Evolutionary conservation across 1,284 basidiomycete genomes (phyloP).

Genomic region (Taiwanofungus camphoratus): DNA sequence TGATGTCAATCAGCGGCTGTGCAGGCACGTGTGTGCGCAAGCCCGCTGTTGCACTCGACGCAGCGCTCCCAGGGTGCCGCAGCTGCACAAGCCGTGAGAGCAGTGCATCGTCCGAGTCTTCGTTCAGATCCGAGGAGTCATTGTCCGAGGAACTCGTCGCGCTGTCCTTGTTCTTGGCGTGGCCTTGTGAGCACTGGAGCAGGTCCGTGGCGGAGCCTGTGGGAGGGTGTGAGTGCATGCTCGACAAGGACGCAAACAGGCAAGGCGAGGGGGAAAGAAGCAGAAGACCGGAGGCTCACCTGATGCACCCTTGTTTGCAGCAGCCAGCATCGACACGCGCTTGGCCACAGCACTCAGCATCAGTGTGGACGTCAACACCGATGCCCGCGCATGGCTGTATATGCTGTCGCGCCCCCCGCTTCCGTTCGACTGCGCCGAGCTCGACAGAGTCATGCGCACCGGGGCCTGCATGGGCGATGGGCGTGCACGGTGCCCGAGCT

Average conservation of each 20-base stretch:
- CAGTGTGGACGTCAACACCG: constrained; percentile 36
- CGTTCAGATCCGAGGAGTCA: constrained; percentile 14
- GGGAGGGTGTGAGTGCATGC: too few relatives aligned
- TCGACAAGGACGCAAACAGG: too few relatives aligned
- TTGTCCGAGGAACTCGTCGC: too few relatives aligned
- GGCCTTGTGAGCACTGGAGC: too few relatives aligned
- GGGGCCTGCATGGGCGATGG: too few relatives aligned
- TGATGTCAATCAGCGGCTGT: constrained; percentile 49
- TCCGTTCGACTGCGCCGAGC: constrained; percentile 7
- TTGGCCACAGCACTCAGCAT: constrained; percentile 32
- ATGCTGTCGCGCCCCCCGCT: constrained; percentile 11
- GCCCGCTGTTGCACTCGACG: constrained; percentile 33
- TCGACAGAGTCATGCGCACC: constrained; percentile 17
- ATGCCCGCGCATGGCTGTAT: constrained; percentile 22
- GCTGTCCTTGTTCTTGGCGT: too few relatives aligned
- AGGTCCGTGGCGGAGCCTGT: too few relatives aligned
- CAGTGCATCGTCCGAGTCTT: constrained; percentile 35
- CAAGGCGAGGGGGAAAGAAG: too few relatives aligned
- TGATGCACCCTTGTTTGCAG: too few relatives aligned
- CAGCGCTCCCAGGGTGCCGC: constrained; percentile 38
- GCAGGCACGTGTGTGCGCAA: constrained; percentile 28
- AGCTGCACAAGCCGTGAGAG: constrained; percentile 35
- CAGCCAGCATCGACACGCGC: constrained; percentile 29
- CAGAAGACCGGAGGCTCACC: too few relatives aligned
- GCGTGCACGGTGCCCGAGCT: constrained; percentile 26